Percentiles rank a stretch among this genome's conserved stretches.
Conservation (phyloP, 345 rosid genomes). For the Eucalyptus cloeziana region DNA sequence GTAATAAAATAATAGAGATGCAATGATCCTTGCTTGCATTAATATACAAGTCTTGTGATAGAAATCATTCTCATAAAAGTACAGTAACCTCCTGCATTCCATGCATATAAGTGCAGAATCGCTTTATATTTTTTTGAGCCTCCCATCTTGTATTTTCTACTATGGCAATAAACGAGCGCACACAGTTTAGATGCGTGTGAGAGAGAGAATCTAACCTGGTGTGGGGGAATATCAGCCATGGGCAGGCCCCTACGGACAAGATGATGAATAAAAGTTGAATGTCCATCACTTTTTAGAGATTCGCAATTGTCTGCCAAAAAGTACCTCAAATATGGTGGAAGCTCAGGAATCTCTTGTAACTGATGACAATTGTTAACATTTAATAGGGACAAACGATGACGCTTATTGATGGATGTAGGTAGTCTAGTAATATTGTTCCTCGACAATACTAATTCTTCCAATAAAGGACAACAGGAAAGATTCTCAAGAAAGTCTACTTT, state of each 20-base stretch:
- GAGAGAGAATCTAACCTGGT: background rate
- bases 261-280: background rate
- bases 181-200: background rate
- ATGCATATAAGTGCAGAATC: too few relatives aligned
- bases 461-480: background rate
- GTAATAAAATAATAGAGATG: background rate
- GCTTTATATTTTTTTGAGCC: background rate
- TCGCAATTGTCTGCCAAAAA: background rate
- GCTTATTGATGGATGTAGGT: background rate
- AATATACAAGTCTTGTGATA: background rate
- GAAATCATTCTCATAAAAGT: background rate
- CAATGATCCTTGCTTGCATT: background rate
- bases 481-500: background rate
- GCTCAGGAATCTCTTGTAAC: background rate
- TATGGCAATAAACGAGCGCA: background rate
- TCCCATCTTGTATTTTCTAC: background rate
- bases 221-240: background rate
- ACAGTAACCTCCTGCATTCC: background rate
- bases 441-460: background rate
- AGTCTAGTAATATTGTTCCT: background rate
- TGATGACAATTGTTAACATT: background rate
- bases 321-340: background rate
- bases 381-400: background rate
- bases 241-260: background rate
- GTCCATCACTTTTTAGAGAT: background rate